Conservation (phyloP, 192 early-diverging fungal genomes). For the Backusella tuberculispora region DNA sequence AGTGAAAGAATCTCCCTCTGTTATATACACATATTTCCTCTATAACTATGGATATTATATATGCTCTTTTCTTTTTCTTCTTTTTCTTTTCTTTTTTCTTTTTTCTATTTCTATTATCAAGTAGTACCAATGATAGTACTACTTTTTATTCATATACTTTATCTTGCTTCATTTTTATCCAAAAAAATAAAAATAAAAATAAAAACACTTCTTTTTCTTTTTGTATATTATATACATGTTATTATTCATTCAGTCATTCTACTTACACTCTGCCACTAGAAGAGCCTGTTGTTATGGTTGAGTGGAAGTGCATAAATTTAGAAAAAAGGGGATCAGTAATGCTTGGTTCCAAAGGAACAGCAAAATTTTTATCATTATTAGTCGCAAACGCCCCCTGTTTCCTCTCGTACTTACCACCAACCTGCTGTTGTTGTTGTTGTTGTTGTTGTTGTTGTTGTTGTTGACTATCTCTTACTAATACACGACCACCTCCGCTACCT, state of each 20-base stretch:
- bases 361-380: not conserved
- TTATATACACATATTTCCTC: not conserved
- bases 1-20: not conserved
- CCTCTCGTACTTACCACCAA: slow-evolving; percentile 10
- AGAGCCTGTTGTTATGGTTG: slow-evolving; percentile 22
- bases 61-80: not conserved
- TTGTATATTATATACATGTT: not conserved
- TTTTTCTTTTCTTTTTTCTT: not conserved
- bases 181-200: not conserved
- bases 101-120: not conserved
- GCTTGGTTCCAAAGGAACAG: slow-evolving; percentile 15
- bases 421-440: not conserved
- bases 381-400: not conserved
- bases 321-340: slow-evolving; percentile 26
- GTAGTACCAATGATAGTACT: not conserved
- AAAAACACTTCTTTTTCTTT: not conserved
- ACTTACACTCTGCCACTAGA: slow-evolving; percentile 35
- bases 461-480: slow-evolving; percentile 29
- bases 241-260: not conserved
- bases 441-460: slow-evolving; percentile 6
- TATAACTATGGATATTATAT: not conserved
- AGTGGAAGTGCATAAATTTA: slow-evolving; percentile 22
- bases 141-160: not conserved
- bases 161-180: not conserved
- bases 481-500: slow-evolving; percentile 26